phyloP scores from a whole-genome alignment of 192 early-diverging fungal genomes.

The Rhizoclosmatium globosum region DNA sequence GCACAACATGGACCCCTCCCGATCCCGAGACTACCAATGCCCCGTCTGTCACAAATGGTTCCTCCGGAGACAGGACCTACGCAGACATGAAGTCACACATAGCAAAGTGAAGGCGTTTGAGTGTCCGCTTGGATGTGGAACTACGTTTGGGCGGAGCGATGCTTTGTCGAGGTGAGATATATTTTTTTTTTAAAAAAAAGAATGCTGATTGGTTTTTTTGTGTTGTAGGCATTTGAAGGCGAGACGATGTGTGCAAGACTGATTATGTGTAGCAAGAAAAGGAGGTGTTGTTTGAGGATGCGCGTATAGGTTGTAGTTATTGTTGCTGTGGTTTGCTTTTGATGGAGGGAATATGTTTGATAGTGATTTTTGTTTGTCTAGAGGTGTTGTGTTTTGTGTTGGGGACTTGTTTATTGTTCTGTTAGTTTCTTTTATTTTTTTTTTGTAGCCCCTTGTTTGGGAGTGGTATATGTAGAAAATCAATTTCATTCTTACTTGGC shows the following conservation, averaged over 20 bases:
- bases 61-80: slow-evolving; percentile 20
- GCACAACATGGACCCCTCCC: neutral
- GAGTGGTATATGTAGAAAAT: too few species aligned
- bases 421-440: too few species aligned
- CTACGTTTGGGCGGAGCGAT: slow-evolving; percentile 33
- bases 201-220: neutral
- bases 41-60: slow-evolving; percentile 32
- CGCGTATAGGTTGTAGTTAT: too few species aligned
- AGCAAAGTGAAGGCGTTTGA: slow-evolving; percentile 33
- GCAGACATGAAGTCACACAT: slow-evolving; percentile 37
- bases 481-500: too few species aligned
- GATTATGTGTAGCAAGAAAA: too few species aligned
- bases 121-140: slow-evolving; percentile 35
- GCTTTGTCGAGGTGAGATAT: slow-evolving; percentile 31
- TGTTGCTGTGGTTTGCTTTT: too few species aligned
- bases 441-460: too few species aligned
- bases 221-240: slow-evolving; percentile 32
- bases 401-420: too few species aligned
- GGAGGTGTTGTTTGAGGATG: too few species aligned
- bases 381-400: too few species aligned
- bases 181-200: neutral
- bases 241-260: slow-evolving; percentile 10
- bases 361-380: too few species aligned
- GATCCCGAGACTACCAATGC: slow-evolving; percentile 34
- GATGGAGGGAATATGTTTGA: too few species aligned